Evolutionary conservation across 2,329 filamentous ascomycete species (phyloP).

Genomic region (Ascochyta rabiei): DNA sequence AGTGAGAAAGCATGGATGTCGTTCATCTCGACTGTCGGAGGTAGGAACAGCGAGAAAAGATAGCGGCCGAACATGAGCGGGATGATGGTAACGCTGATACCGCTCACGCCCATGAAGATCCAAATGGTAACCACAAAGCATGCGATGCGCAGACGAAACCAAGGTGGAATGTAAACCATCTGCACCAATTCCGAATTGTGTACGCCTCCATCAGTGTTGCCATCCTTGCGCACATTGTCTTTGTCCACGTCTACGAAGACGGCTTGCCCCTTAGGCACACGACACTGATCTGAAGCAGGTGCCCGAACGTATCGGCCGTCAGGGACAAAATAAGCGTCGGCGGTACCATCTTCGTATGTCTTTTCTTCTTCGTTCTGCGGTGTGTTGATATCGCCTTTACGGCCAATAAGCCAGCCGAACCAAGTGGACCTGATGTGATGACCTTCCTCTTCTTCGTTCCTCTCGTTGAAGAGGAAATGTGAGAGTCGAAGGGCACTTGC

Average conservation of each 20-base stretch:
- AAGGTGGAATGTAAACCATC: conserved; percentile 77
- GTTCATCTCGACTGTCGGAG: conserved; percentile 71
- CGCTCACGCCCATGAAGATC: conserved; percentile 88
- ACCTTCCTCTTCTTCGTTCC: conserved; percentile 81
- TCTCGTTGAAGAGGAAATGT: conserved; percentile 90
- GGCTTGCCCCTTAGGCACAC: conserved; percentile 80
- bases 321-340: conserved; percentile 61
- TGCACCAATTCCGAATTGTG: conserved; percentile 54
- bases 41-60: conserved; percentile 76
- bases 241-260: conserved; percentile 82
- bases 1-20: conserved; percentile 96
- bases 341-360: conserved; percentile 43
- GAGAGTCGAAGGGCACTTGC: conserved; percentile 80
- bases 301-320: conserved; percentile 87
- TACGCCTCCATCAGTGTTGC: conserved; percentile 50
- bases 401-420: conserved; percentile 59
- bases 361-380: conserved; percentile 41
- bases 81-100: conserved; percentile 82
- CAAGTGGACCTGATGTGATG: conserved; percentile 66
- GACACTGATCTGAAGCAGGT: conserved; percentile 93
- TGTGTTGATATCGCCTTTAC: conserved; percentile 47
- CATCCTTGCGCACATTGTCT: conserved; percentile 69
- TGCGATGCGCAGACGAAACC: conserved; percentile 79
- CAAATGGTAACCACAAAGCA: conserved; percentile 90
- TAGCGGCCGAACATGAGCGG: conserved; percentile 84